Evolutionary conservation across 2,329 filamentous ascomycete genomes (phyloP), one percentile per base, ranked within the genome.

Genomic region (Fusarium transvaalense): DNA sequence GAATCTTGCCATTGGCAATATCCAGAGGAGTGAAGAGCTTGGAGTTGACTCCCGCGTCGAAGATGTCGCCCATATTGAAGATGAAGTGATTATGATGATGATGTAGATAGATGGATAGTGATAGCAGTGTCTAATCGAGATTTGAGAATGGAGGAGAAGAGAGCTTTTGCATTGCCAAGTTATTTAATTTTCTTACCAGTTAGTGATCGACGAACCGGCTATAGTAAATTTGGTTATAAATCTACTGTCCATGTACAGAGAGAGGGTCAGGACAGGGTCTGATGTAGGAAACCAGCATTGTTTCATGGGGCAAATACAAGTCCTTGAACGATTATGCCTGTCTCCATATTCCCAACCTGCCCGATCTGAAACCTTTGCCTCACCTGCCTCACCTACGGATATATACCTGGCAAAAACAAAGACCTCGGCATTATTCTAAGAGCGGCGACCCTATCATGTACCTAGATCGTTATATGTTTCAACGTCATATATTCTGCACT

Each of bases 1-100:
- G 75, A 42, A 84, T 79, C 42, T 81, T 81, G 62, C 85, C 81
- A 65, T 80, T 66, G 76, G 79, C 66, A 64, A 81, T 77, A 13
- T 63, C 70, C 14, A 80, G 63, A 5, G 78, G 76, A 54, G 77
- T 61, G 50, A 80, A 80, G 15, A 79, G 72, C 60, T 72, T 61
- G 6, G 69, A 72, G 15, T 43, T 52, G 12, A 46, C 12, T 10
- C 66, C 69, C 6, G 38, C 17, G 14, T 63, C 54, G 6, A 63
- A 12, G 13, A 39, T 51, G 15, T 68, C 66, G 2, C 69, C 67
- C 69, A 72, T 71, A 4, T 13, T 34, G 35, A n/a, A 38, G 19
- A 17, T 38, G 10, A 51, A 27, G 31, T 39, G 47, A 19, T 38
- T 17, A 29, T 45, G 25, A 29, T 10, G n/a, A n/a, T n/a, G n/a